A percentile compares a stretch with the other conserved stretches of the same genome.
Conservation (phyloP, 805 yeast species). For the Monosporozyma aquatica region DNA sequence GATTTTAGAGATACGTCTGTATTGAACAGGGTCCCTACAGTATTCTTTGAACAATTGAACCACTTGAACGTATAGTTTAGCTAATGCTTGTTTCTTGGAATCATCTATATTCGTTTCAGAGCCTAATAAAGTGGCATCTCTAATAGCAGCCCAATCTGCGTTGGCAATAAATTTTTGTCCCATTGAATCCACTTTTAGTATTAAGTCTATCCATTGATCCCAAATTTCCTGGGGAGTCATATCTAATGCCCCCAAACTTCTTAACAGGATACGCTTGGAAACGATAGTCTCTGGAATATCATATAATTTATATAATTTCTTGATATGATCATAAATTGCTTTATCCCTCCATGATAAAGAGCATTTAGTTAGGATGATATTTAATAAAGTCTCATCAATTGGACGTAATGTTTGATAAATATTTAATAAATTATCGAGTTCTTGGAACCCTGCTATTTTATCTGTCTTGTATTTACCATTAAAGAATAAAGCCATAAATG, state of each 20-base stretch:
- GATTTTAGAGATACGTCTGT: conserved; percentile 11
- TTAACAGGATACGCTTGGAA: conserved; percentile 58
- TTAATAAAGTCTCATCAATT: conserved; percentile 67
- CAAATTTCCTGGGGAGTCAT: conserved; percentile 44
- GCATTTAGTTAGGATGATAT: conserved; percentile 54
- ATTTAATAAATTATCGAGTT: conserved; percentile 44
- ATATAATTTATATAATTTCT: conserved; percentile 45
- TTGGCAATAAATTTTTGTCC: conserved; percentile 56
- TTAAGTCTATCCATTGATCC: conserved; percentile 43
- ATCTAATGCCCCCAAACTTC: conserved; percentile 62
- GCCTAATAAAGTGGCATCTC: conserved; percentile 52
- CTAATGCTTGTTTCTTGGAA: conserved; percentile 33
- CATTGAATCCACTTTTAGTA: conserved; percentile 38
- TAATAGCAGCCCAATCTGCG: conserved; percentile 73
- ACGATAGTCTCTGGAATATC: conserved; percentile 52
- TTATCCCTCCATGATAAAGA: conserved; percentile 50
- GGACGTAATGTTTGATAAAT: conserved; percentile 38
- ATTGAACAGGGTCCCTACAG: conserved; percentile 34
- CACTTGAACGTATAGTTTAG: conserved; percentile 41
- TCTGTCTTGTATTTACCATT: conserved; percentile 37
- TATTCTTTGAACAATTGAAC: conserved; percentile 37
- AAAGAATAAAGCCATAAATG: conserved; percentile 58
- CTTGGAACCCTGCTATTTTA: conserved; percentile 40
- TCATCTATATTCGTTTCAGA: conserved; percentile 3
- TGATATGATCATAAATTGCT: conserved; percentile 48